These are phyloP conservation scores for Erythrobasidium yunnanense DNA, from an alignment of 768 basidiomycete genomes.

Conservation along the genomic window DNA sequence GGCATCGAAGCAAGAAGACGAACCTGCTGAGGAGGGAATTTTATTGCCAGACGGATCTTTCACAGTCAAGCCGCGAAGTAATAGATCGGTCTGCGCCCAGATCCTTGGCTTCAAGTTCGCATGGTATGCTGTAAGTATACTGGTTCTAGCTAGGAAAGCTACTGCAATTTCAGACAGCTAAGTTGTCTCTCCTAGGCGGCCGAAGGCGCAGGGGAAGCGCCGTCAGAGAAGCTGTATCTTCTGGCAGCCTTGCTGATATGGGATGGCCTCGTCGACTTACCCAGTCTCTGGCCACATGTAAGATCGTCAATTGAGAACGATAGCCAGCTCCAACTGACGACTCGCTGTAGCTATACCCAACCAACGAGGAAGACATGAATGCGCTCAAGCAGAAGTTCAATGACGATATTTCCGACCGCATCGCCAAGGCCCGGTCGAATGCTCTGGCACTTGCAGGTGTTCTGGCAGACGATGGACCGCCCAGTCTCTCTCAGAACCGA, in stretches of 20 bases:
- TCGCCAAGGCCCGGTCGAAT: conserved; percentile 50
- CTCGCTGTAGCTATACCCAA: conserved; percentile 54
- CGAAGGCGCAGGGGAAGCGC: conserved; percentile 45
- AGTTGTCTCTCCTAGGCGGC: not conserved
- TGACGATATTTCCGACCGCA: conserved; percentile 53
- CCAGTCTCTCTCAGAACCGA: no score
- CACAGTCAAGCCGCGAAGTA: conserved; percentile 34
- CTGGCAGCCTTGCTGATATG: conserved; percentile 77
- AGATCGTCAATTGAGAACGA: not conserved
- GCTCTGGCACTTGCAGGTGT: conserved; percentile 77
- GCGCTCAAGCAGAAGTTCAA: conserved; percentile 56
- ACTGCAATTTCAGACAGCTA: not conserved
- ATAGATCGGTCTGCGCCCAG: conserved; percentile 49
- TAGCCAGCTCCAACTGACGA: conserved; percentile 11
- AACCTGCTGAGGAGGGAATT: conserved; percentile 27
- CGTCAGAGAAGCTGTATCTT: conserved; percentile 64
- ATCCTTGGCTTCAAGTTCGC: conserved; percentile 96
- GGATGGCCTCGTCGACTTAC: conserved; percentile 72
- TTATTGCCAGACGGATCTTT: conserved; percentile 36
- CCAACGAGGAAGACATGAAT: conserved; percentile 66
- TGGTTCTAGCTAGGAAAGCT: not conserved
- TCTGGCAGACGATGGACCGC: conserved; percentile 42
- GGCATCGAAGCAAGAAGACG: not conserved
- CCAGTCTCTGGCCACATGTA: conserved; percentile 89
- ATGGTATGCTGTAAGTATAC: conserved; percentile 62